Evolutionary conservation across 129 eudicot species (phyloP).

Genomic region (Cynara cardunculus): DNA sequence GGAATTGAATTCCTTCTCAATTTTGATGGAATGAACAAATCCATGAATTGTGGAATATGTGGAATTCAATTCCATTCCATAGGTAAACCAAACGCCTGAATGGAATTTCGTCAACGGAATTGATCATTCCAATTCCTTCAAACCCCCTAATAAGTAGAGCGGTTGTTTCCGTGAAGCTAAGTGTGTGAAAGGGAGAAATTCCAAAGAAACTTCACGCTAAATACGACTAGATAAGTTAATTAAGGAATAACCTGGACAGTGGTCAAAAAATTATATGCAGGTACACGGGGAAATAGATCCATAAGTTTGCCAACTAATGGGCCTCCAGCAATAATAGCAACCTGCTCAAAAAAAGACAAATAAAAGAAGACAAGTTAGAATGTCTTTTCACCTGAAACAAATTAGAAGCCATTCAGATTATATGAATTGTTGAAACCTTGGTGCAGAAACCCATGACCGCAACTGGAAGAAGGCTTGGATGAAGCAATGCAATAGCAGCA

Average conservation of each 20-base stretch:
- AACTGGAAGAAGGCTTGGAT: conserved; percentile 97
- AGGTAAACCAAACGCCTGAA: too few species aligned
- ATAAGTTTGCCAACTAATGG: conserved; percentile 90
- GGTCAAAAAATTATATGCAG: conserved; percentile 67
- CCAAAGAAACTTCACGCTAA: background rate
- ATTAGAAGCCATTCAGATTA: background rate
- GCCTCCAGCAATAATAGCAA: conserved; percentile 84
- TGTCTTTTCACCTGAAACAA: background rate
- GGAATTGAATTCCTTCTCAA: too few species aligned
- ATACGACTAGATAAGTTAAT: background rate
- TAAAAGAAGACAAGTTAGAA: conserved; percentile 26
- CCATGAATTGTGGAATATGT: too few species aligned
- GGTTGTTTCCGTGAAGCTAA: background rate
- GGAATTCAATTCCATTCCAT: too few species aligned
- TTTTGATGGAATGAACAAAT: too few species aligned
- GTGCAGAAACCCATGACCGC: conserved; percentile 88
- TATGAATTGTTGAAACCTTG: conserved; percentile 52
- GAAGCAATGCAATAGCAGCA: conserved; percentile 89
- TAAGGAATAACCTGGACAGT: conserved; percentile 60
- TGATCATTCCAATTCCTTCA: too few species aligned
- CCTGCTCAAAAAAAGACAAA: conserved; percentile 37
- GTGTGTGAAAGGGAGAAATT: background rate
- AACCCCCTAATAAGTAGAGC: background rate
- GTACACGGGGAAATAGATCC: conserved; percentile 91
- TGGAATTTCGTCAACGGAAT: too few species aligned